A percentile compares a stretch with the other conserved stretches of the same genome.
Evolutionary conservation across 2,329 filamentous ascomycete genomes (phyloP).

Genomic region (Pseudogymnoascus sp.): DNA sequence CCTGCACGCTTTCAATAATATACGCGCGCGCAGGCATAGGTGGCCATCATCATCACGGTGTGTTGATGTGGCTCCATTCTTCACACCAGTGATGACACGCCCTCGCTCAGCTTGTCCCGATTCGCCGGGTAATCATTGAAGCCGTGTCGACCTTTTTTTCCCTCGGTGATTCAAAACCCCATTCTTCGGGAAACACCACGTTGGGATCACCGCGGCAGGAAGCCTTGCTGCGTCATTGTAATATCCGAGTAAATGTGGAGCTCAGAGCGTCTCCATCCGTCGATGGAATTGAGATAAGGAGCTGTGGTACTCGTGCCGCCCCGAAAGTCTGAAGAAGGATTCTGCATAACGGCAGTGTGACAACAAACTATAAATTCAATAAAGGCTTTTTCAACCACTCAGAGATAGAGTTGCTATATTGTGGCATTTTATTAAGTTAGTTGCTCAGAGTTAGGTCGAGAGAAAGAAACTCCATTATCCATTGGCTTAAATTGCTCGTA

Average conservation of each 20-base stretch:
- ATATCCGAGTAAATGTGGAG: conserved; percentile 3
- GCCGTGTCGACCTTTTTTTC: background rate
- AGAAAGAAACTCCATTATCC: background rate
- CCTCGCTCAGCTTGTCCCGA: background rate
- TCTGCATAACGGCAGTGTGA: background rate
- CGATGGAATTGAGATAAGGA: background rate
- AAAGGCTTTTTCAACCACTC: background rate
- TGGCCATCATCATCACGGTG: background rate
- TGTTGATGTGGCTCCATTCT: background rate
- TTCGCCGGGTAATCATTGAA: background rate
- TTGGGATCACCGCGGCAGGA: background rate
- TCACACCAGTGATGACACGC: background rate
- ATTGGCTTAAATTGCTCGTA: background rate
- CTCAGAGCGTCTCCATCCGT: background rate
- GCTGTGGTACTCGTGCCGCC: background rate
- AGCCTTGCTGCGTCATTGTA: background rate
- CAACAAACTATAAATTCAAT: background rate
- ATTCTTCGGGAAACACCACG: background rate
- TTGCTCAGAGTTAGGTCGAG: background rate
- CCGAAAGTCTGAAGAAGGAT: background rate
- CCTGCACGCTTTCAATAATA: conserved; percentile 8
- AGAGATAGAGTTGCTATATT: background rate
- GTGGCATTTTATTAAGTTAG: background rate
- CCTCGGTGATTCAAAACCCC: background rate
- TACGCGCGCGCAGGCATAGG: background rate